A percentile compares a stretch with the other conserved stretches of the same genome.
Conservation (phyloP, 208 protist species). For the Leishmania lainsoni region DNA sequence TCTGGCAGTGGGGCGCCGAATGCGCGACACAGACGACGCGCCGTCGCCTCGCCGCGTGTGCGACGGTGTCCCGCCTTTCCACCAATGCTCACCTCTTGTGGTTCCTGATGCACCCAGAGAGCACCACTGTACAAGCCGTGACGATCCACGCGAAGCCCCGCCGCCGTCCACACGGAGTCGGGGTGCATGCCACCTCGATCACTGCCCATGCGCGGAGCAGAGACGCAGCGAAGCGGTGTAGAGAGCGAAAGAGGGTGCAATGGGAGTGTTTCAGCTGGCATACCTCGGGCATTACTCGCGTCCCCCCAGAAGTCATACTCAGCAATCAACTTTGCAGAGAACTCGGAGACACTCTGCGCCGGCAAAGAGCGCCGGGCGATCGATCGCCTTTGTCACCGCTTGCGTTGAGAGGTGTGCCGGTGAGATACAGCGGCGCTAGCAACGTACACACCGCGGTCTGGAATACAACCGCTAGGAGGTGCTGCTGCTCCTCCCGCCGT, state of each 20-base stretch:
- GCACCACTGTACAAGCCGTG: constrained; percentile 3
- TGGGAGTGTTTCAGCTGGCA: not conserved
- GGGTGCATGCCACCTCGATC: not conserved
- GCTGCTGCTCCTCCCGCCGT: constrained; percentile 29
- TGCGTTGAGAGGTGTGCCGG: not conserved
- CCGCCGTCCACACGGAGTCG: not conserved
- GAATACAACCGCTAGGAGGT: constrained; percentile 19
- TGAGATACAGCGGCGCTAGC: constrained; percentile 37
- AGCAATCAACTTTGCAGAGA: constrained; percentile 5
- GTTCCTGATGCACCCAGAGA: not conserved
- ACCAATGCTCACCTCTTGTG: not conserved
- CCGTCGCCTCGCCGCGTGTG: constrained; percentile 22
- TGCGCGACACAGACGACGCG: constrained; percentile 12
- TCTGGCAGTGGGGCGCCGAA: constrained; percentile 7
- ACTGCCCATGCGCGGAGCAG: constrained; percentile 4
- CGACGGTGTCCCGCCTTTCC: not conserved
- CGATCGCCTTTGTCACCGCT: not conserved
- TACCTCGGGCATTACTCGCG: not conserved
- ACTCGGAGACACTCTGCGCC: not conserved
- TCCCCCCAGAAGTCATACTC: not conserved
- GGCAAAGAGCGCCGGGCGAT: not conserved
- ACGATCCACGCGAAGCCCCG: constrained; percentile 2
- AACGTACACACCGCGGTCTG: constrained; percentile 26
- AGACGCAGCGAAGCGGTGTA: not conserved
- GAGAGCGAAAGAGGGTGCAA: constrained; percentile 5